Evolutionary conservation across 208 protist genomes (phyloP).

Genomic region (Crithidia sp.): DNA sequence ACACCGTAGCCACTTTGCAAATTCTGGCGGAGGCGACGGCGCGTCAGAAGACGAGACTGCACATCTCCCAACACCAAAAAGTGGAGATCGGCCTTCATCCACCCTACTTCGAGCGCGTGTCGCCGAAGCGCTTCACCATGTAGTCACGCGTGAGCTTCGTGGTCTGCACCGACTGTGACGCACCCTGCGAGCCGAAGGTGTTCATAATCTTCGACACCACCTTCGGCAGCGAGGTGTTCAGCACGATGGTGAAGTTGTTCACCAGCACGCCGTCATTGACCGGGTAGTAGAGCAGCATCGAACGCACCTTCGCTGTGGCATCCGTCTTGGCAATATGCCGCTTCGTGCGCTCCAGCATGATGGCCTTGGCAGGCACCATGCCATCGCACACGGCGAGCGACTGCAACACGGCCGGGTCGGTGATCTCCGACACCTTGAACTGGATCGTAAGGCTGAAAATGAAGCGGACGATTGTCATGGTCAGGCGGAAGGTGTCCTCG

Average conservation of each 20-base stretch:
- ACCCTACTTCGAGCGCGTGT: conserved; percentile 35
- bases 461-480: conserved; percentile 78
- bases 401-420: conserved; percentile 52
- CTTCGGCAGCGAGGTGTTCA: conserved; percentile 85
- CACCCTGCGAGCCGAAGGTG: conserved; percentile 81
- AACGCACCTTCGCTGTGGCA: conserved; percentile 88
- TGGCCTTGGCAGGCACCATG: conserved; percentile 72
- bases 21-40: not conserved
- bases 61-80: not conserved
- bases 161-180: conserved; percentile 71
- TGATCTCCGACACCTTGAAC: conserved; percentile 87
- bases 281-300: conserved; percentile 87
- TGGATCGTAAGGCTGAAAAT: conserved; percentile 88
- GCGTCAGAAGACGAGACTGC: not conserved
- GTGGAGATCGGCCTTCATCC: not conserved
- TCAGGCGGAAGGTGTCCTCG: conserved; percentile 79
- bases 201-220: conserved; percentile 81
- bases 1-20: no score
- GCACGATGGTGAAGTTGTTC: conserved; percentile 80
- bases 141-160: conserved; percentile 83
- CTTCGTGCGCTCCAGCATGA: conserved; percentile 92
- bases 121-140: conserved; percentile 64
- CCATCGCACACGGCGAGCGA: conserved; percentile 68
- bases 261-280: conserved; percentile 86
- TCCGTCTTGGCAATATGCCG: conserved; percentile 74